Base-by-base conservation (phyloP, 208 protist genomes). In the Herpetomonas tarakana region DNA sequence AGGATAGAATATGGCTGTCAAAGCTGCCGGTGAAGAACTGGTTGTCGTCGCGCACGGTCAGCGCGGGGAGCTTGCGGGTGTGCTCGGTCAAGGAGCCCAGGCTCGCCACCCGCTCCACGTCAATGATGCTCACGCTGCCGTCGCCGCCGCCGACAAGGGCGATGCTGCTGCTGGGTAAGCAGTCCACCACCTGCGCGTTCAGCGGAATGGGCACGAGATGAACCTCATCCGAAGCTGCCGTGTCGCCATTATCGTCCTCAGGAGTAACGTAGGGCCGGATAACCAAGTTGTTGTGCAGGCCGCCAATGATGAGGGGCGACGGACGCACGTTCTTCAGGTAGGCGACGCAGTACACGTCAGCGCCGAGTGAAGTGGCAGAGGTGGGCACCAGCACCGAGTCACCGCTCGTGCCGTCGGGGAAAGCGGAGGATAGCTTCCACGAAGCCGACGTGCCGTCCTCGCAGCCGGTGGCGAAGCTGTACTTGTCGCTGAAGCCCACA, bases 1-100 rank as follows among this genome's bases (percentile, higher is more conserved):
- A 94, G 14, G 73, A 88, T n/a, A 84, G 67, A 60, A 94, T 86
- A 50, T 56, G 84, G 57, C 80, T 81, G 55, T 94, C 88, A 64
- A 91, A 91, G 35, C 73, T 74, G 18, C 88, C 88, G 2, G 81
- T 90, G 61, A 94, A 91, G 55, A 91, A 91, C 39, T 89, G 76
- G 30, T 81, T 76, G 49, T 82, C 69, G 30, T 90, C 80, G 2
- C 77, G 74, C 25, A 91, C 74, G 29, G 88, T 70, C 27, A 94
- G 68, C 7, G 88, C 73, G n/a, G 88, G 79, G 14, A 92, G 57
- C 76, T 94, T 94, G 28, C 78, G 65, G 12, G 78, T 72, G 68
- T 94, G 88, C 38, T 86, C 69, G 1, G 58, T 63, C 65, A 85
- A 66, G 14, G 62, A 63, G 22, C 61, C 63, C 3, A 88, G 44